Evolutionary conservation across 2,329 filamentous ascomycete genomes (phyloP), one percentile per base, ranked within the genome.

Genomic region (Xylariaceae sp.): DNA sequence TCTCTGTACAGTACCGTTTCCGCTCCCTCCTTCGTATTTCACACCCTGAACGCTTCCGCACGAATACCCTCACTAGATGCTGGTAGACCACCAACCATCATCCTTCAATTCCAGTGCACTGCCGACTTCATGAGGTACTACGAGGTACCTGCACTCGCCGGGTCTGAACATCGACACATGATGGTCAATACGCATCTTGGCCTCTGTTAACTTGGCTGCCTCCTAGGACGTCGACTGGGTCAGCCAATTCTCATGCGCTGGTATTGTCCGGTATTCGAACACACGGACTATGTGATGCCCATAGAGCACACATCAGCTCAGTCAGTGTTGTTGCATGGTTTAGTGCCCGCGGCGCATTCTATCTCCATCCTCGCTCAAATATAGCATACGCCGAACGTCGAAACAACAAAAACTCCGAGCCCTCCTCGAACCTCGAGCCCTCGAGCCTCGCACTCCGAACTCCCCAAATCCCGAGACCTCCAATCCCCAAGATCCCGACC

Each of bases 221-320:
- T 10, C 9, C 34, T 2, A 9, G 11, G n/a, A 35, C 42, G 23
- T 9, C 3, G 8, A 11, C 44, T 13, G 6, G 5, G 13, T 23
- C 15, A 39, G 15, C 11, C 4, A n/a, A 4, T 42, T 15, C 18
- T 45, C 53, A 4, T 10, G 45, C 23, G n/a, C 23, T 37, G 3
- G 15, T 54, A 1, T 30, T 45, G 3, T 39, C 17, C 8, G 7
- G 17, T 42, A 17, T 17, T 7, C 2, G 30, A 51, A 35, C 44
- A 52, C 42, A 53, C 49, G 30, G 44, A 55, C 18, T 56, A 63
- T 63, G 61, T 54, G 53, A 61, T 51, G 49, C 35, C 52, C 51
- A 51, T 47, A 49, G 23, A 45, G 30, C 51, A 45, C 4, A 23
- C 11, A 44, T 44, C 54, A 51, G 55, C 57, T 42, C 59, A 56